Evolutionary conservation across 768 basidiomycete genomes (phyloP).

Genomic region (Cystobasidiopsis lactophilus): DNA sequence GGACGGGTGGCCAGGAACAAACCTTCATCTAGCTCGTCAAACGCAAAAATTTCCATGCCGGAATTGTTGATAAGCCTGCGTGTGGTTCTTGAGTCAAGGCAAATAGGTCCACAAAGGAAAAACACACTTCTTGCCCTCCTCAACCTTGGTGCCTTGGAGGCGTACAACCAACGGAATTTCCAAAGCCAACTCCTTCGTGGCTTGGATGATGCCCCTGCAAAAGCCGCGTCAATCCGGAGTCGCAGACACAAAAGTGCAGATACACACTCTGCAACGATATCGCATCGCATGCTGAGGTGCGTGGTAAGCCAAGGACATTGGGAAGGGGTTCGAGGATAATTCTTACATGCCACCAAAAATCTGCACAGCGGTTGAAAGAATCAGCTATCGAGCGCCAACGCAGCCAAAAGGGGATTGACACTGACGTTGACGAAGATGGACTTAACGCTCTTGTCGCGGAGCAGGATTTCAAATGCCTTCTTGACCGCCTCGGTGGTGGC

Average conservation of each 20-base stretch:
- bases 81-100: neutral
- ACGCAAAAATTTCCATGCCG: conserved; percentile 77
- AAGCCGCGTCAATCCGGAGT: neutral
- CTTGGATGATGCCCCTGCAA: conserved; percentile 70
- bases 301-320: conserved; percentile 35
- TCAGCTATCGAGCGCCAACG: neutral
- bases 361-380: conserved; percentile 1
- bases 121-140: conserved; percentile 76
- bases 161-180: conserved; percentile 76
- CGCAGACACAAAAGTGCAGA: neutral
- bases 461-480: conserved; percentile 91
- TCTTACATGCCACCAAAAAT: conserved; percentile 72
- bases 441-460: conserved; percentile 77
- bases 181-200: conserved; percentile 71
- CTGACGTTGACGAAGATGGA: conserved; percentile 83
- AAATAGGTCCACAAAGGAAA: conserved; percentile 8
- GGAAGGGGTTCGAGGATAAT: conserved; percentile 24
- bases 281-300: conserved; percentile 99
- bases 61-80: conserved; percentile 76
- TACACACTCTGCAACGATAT: conserved; percentile 61
- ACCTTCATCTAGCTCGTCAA: conserved; percentile 81
- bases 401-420: conserved; percentile 7
- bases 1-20: conserved; percentile 28
- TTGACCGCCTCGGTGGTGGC: conserved; percentile 99
- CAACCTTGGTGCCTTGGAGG: conserved; percentile 90